A percentile compares a stretch with the other conserved stretches of the same genome.
Conservation (phyloP, 192 early-diverging fungal genomes). For the Coemansia sp. region DNA sequence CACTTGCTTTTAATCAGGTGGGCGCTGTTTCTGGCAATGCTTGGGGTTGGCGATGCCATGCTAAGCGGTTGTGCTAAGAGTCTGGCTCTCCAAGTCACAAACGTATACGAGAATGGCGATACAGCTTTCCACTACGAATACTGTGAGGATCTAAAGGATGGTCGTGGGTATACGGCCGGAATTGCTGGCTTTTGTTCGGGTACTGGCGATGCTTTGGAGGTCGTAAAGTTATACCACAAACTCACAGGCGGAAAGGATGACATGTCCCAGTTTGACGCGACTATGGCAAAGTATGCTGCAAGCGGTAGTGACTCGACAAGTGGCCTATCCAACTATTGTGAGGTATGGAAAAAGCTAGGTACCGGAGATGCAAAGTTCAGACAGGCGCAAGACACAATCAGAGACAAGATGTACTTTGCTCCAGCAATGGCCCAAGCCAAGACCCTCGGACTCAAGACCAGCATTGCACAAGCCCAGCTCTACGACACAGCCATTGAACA, state of each 20-base stretch:
- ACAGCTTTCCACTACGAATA: constrained; percentile 43
- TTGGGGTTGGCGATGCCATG: constrained; percentile 10
- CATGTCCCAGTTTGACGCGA: constrained; percentile 35
- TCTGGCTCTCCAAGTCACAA: constrained; percentile 35
- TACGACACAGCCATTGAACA: constrained; percentile 59
- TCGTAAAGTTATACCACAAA: constrained; percentile 49
- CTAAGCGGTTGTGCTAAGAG: constrained; percentile 37
- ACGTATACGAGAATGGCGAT: constrained; percentile 43
- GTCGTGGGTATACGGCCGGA: constrained; percentile 40
- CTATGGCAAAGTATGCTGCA: constrained; percentile 24
- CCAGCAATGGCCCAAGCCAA: constrained; percentile 43
- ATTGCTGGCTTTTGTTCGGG: constrained; percentile 49
- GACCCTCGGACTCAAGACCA: constrained; percentile 31
- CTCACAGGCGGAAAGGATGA: constrained; percentile 33
- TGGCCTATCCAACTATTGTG: constrained; percentile 56
- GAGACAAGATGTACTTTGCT: constrained; percentile 44
- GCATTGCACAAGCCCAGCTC: constrained; percentile 48
- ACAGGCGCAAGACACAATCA: constrained; percentile 37
- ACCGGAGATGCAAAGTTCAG: constrained; percentile 48
- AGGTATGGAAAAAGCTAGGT: constrained; percentile 47
- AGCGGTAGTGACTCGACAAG: constrained; percentile 22
- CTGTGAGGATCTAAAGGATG: constrained; percentile 39
- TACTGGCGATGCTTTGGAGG: constrained; percentile 56
- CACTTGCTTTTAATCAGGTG: not conserved
- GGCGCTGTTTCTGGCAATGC: not conserved